Percentiles rank a stretch among this genome's conserved stretches.
Conservation (phyloP, 2,329 filamentous ascomycete genomes). For the Xylariaceae sp. region DNA sequence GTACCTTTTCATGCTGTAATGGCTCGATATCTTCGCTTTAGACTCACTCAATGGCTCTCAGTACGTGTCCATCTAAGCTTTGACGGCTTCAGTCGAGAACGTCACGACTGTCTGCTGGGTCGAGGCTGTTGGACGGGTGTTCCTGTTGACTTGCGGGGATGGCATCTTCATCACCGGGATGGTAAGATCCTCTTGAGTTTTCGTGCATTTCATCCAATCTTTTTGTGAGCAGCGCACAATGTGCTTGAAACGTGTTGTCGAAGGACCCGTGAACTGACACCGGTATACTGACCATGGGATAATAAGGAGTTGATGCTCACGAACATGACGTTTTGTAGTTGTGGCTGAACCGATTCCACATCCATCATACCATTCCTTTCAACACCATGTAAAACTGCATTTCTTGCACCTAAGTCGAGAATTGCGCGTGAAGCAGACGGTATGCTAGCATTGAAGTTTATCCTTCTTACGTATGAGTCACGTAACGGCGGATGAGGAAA, state of each 20-base stretch:
- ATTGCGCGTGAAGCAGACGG: not conserved
- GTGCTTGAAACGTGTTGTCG: not conserved
- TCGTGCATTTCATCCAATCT: not conserved
- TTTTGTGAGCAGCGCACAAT: not conserved
- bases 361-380: not conserved
- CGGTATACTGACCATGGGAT: not conserved
- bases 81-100: conserved; percentile 1
- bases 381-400: not conserved
- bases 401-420: not conserved
- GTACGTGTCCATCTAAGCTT: not conserved
- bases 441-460: not conserved
- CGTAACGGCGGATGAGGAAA: not conserved
- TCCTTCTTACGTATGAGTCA: not conserved
- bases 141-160: not conserved
- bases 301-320: no score
- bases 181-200: not conserved
- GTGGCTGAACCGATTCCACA: not conserved
- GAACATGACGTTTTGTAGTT: not conserved
- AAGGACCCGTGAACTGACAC: not conserved
- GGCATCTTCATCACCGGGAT: not conserved
- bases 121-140: not conserved
- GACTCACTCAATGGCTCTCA: not conserved
- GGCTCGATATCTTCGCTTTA: not conserved
- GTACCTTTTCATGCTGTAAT: not conserved
- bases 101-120: conserved; percentile 2